Evolutionary conservation across 140 eudicot genomes (phyloP), one percentile per base, ranked within the genome.

Genomic region (Ambrosia hybrid): DNA sequence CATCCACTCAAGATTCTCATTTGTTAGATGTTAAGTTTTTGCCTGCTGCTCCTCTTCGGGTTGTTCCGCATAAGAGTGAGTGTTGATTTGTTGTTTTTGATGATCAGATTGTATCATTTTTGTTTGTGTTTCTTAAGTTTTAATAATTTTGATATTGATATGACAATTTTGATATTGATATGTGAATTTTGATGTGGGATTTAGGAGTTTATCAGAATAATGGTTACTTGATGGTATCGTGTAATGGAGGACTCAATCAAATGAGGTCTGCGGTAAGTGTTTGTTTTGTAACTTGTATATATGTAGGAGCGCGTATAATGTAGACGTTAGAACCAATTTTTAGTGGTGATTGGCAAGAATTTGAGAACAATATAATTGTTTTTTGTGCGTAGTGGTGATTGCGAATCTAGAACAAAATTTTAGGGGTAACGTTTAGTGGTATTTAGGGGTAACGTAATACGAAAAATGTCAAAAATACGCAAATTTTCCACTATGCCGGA

Each of bases 11-110:
- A 41, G 91, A 80, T 58, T 71, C 72, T 21, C 72, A n/a, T 51
- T 63, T 64, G 57, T 52, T 79, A 71, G 85, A 74, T 70, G 70
- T 79, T 33, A 75, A 70, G 66, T 46, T 73, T 34, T 68, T 61
- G 15, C 82, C 82, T 15, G 21, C n/a, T 55, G 43, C 51, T 57
- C 83, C 82, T 41, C 83, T 74, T 52, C 73, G 81, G 51, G 83
- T 80, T 77, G 84, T 76, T 74, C 91, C 88, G 3, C 88, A 85
- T 2, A 86, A 86, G 61, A 80, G 88, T 86, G 14, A 83, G 91
- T 59, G 37, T 74, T 74, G 9, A 2, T 43, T 43, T 41, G 8
- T 4, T 43, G 48, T 43, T 43, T 43, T 0, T 43, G 34, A 16
- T 55, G 33, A 52, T 74, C 15, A 56, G 0, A 26, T 66, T 30